Evolutionary conservation across 345 rosid genomes (phyloP), one percentile per base, ranked within the genome.

Genomic region (Euphorbia lathyris): DNA sequence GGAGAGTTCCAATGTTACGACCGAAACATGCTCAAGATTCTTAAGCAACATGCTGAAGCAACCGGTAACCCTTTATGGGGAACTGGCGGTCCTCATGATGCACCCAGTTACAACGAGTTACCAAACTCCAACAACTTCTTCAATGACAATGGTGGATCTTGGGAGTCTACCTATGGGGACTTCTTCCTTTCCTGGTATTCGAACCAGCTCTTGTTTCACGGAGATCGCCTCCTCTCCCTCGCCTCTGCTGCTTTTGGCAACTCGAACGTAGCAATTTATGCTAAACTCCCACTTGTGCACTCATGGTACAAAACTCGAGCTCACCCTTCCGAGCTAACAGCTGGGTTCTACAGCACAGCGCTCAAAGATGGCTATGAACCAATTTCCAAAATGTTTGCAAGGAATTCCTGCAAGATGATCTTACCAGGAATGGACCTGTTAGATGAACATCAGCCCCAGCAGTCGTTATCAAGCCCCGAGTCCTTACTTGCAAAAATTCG

Each of bases 1-100:
- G 97, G 97, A 72, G 97, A 88, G 72, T 91, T 94, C 74, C 98
- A 94, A 77, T 94, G 97, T 74, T 94, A 82, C 40, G 98, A 94
- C 79, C 70, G 47, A 68, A 86, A 85, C 81, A 94, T 94, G 97
- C 93, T 90, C 43, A 72, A 58, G 5, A 80, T 80, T 60, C 95
- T 94, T 32, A 90, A 84, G 83, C 82, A 77, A 47, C 80, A 86
- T 6, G 97, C 93, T 10, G 95, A 90, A 59, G 81, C 93, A 27
- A 68, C 51, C 7, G 95, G 95, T 60, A 86, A 85, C 70, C 91
- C 98, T 47, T 76, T 86, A 26, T 94, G 98, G 98, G 98, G 96
- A 68, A 93, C 87, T 0, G 82, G 86, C 9, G 98, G 98, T 70
- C 98, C 98, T 5, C 98, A 94, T 60, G 95, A 94, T 81, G 90